Conservation (phyloP, 371 early-diverging fungal genomes). For the Actinomucor elegans region DNA sequence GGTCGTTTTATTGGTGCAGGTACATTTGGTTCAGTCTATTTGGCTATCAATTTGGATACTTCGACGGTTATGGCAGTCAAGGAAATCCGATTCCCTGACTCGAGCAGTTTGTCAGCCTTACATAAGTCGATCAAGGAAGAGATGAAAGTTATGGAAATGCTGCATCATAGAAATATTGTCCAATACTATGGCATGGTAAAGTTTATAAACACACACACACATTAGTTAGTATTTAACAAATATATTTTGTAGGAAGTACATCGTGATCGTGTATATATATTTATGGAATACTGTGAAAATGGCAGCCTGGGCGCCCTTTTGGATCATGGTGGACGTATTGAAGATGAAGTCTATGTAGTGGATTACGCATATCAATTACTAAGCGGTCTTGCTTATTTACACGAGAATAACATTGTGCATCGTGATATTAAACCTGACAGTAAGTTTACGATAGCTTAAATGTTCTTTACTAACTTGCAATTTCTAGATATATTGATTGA, state of each 20-base stretch:
- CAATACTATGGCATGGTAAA: slow-evolving; percentile 82
- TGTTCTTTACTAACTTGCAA: no score
- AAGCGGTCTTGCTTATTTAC: slow-evolving; percentile 89
- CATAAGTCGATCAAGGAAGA: slow-evolving; percentile 83
- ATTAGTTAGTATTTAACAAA: not conserved
- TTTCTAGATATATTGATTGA: slow-evolving; percentile 77
- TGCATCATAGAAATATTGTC: slow-evolving; percentile 89
- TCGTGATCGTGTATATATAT: slow-evolving; percentile 87
- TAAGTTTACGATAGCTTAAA: slow-evolving; percentile 37
- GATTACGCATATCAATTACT: slow-evolving; percentile 85
- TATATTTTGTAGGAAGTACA: slow-evolving; percentile 68
- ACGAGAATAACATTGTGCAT: slow-evolving; percentile 85
- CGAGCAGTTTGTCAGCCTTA: slow-evolving; percentile 63
- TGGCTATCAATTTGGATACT: slow-evolving; percentile 82
- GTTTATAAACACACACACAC: not conserved
- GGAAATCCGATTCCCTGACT: slow-evolving; percentile 87
- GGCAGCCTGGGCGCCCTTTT: slow-evolving; percentile 80
- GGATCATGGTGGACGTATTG: slow-evolving; percentile 78
- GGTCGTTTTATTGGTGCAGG: slow-evolving; percentile 89
- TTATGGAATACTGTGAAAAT: slow-evolving; percentile 93
- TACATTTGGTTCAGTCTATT: slow-evolving; percentile 84
- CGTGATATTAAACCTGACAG: slow-evolving; percentile 91
- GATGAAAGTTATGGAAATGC: slow-evolving; percentile 89
- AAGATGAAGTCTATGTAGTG: slow-evolving; percentile 72
- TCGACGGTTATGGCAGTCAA: slow-evolving; percentile 93